These are phyloP conservation scores for Curvularia verruculosa DNA, from an alignment of 2,329 filamentous ascomycete species.

Conservation along the genomic window DNA sequence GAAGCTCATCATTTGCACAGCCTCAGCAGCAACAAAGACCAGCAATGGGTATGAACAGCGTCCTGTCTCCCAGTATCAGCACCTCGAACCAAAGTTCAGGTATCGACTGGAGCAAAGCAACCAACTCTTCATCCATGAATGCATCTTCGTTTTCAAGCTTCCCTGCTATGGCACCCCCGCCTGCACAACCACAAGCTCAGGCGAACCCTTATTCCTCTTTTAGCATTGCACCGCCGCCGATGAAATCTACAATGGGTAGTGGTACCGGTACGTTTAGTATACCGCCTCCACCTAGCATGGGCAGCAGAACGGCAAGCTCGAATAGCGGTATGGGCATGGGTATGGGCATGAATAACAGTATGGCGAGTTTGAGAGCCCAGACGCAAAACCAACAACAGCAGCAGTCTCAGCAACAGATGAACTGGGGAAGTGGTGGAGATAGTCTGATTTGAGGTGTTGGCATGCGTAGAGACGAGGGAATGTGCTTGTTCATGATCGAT, in stretches of 20 bases:
- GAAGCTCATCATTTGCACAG: constrained; percentile 44
- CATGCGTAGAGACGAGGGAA: background rate
- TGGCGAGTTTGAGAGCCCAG: constrained; percentile 34
- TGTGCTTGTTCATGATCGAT: background rate
- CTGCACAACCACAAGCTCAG: constrained; percentile 26
- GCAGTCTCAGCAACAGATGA: constrained; percentile 24
- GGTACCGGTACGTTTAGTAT: constrained; percentile 32
- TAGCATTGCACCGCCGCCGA: constrained; percentile 48
- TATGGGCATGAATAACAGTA: constrained; percentile 20
- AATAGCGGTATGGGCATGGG: constrained; percentile 39
- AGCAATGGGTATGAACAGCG: constrained; percentile 44
- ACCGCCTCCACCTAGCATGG: constrained; percentile 31
- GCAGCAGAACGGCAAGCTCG: constrained; percentile 23
- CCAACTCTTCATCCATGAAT: constrained; percentile 16
- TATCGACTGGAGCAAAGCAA: constrained; percentile 43
- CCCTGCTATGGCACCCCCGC: constrained; percentile 61
- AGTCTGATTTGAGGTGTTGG: constrained; percentile 34
- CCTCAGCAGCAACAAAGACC: constrained; percentile 47
- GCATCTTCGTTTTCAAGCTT: constrained; percentile 46
- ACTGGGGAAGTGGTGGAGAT: constrained; percentile 34
- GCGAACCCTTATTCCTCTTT: constrained; percentile 45
- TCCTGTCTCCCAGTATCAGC: constrained; percentile 29
- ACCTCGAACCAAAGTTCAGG: constrained; percentile 22
- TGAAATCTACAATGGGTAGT: constrained; percentile 15
- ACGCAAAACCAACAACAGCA: constrained; percentile 30